phyloP scores from a whole-genome alignment of 345 rosid species.

The Moricandia moricandioides region DNA sequence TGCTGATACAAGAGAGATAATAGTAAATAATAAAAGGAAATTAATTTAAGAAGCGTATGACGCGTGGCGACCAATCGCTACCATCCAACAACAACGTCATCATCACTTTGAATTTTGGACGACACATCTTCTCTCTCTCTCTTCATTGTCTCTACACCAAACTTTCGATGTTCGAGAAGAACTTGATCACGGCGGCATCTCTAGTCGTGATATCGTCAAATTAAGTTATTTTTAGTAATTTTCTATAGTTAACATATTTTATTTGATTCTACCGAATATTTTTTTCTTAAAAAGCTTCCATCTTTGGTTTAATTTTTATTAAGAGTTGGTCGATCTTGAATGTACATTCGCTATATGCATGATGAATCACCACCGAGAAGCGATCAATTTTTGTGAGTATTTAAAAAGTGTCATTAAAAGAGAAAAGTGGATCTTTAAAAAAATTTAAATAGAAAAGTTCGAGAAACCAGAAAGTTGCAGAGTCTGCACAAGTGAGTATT shows the following conservation, averaged over 20 bases:
- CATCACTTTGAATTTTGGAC: conserved; percentile 19
- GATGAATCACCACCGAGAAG: not conserved
- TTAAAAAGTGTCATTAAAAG: not conserved
- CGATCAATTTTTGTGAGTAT: not conserved
- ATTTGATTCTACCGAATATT: not conserved
- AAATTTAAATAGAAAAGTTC: not conserved
- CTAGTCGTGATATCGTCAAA: not conserved
- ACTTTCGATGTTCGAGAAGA: conserved; percentile 18
- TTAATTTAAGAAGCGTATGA: not conserved
- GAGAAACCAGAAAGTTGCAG: conserved; percentile 1
- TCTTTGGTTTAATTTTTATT: too few species aligned
- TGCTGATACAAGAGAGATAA: not conserved
- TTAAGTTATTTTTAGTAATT: not conserved
- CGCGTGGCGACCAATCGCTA: conserved; percentile 24
- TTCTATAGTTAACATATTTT: not conserved
- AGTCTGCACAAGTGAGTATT: not conserved
- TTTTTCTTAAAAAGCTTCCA: not conserved
- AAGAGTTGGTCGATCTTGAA: not conserved
- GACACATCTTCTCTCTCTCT: conserved; percentile 1
- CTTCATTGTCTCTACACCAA: not conserved
- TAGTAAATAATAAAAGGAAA: not conserved
- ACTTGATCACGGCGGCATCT: not conserved
- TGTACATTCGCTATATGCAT: conserved; percentile 2
- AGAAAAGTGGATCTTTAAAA: not conserved
- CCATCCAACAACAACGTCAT: not conserved